These are phyloP conservation scores for Neoarthrinium moseri DNA, from an alignment of 2,329 filamentous ascomycete genomes.

Conservation along the genomic window DNA sequence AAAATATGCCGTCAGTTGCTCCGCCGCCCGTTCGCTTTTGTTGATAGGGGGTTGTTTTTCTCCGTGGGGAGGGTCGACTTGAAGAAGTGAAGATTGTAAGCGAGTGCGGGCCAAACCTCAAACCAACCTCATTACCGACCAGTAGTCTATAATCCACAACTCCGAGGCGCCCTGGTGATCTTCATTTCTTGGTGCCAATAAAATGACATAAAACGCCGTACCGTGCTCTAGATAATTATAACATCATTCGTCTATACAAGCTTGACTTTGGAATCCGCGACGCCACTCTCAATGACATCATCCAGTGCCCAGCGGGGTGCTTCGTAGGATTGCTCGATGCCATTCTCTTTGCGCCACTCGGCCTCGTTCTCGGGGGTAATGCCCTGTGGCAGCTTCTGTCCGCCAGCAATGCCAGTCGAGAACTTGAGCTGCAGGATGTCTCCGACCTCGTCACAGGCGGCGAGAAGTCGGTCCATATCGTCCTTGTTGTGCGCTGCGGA, in stretches of 20 bases:
- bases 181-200: constrained; percentile 17
- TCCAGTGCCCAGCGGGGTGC: constrained; percentile 83
- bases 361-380: constrained; percentile 70
- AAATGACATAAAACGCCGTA: constrained; percentile 21
- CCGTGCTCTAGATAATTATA: constrained; percentile 16
- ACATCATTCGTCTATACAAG: constrained; percentile 52
- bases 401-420: constrained; percentile 92
- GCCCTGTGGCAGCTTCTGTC: constrained; percentile 73
- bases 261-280: constrained; percentile 71
- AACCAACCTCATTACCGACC: constrained; percentile 18
- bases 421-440: constrained; percentile 94
- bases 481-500: constrained; percentile 98
- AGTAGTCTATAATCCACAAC: constrained; percentile 23
- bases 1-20: background rate
- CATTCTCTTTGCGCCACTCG: constrained; percentile 61
- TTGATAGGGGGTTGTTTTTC: background rate
- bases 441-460: constrained; percentile 89
- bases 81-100: constrained; percentile 13
- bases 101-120: constrained; percentile 13
- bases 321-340: constrained; percentile 69
- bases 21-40: constrained; percentile 2
- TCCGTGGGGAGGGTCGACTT: constrained; percentile 8
- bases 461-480: constrained; percentile 85
- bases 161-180: constrained; percentile 27
- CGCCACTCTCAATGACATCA: constrained; percentile 74